A percentile compares a stretch with the other conserved stretches of the same genome.
Evolutionary conservation across 2,329 filamentous ascomycete species (phyloP).

Genomic region (Xylaria sp.): DNA sequence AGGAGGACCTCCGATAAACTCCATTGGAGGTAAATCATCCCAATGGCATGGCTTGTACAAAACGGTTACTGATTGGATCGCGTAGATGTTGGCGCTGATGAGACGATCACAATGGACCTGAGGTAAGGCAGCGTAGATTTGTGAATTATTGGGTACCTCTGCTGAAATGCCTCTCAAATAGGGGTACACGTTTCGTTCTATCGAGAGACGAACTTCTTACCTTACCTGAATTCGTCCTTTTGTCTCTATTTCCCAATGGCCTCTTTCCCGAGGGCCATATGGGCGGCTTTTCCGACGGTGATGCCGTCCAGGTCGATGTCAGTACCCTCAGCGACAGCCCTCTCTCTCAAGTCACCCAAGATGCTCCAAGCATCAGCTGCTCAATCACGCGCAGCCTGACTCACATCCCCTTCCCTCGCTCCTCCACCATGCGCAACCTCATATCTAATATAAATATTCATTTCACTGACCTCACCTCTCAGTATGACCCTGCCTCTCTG

Average conservation of each 20-base stretch:
- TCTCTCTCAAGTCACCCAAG: constrained; percentile 36
- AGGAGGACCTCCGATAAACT: constrained; percentile 85
- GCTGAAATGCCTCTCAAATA: constrained; percentile 46
- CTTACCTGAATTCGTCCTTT: constrained; percentile 92
- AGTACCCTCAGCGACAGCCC: constrained; percentile 51
- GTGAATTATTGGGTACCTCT: constrained; percentile 3
- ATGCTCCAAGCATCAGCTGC: constrained; percentile 33
- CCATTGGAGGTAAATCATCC: constrained; percentile 71
- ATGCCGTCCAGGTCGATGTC: constrained; percentile 97
- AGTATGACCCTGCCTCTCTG: constrained; percentile 96
- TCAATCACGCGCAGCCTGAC: constrained; percentile 26
- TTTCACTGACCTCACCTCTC: constrained; percentile 49
- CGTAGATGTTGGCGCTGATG: constrained; percentile 81
- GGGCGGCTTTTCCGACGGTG: constrained; percentile 89
- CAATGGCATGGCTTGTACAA: neutral
- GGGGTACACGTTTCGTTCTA: constrained; percentile 90
- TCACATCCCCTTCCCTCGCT: constrained; percentile 28
- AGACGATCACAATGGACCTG: constrained; percentile 93
- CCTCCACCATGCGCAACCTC: constrained; percentile 41
- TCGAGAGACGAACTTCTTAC: constrained; percentile 95
- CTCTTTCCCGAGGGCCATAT: constrained; percentile 95
- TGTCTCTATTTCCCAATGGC: constrained; percentile 99
- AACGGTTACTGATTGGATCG: neutral
- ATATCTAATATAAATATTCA: constrained; percentile 49
- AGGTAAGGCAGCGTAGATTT: constrained; percentile 63